Evolutionary conservation across 2,329 filamentous ascomycete species (phyloP).

Genomic region (Calycina herbarum): DNA sequence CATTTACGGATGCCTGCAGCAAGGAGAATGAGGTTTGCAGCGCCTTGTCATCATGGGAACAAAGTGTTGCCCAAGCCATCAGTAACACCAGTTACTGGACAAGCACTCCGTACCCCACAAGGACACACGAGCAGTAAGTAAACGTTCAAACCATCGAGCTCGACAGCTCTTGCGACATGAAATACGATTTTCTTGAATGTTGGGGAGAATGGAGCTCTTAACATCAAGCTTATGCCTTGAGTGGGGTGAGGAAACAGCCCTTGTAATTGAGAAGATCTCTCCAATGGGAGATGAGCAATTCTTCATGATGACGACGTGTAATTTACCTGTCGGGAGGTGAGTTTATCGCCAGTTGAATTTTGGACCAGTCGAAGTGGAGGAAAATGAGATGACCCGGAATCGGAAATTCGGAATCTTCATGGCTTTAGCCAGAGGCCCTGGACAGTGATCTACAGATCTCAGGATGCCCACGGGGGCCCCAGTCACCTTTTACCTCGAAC

Average conservation of each 20-base stretch:
- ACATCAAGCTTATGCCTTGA: conserved; percentile 29
- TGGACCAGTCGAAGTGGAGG: conserved; percentile 5
- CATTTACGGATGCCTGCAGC: conserved; percentile 17
- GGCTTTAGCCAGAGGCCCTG: conserved; percentile 17
- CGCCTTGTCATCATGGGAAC: conserved; percentile 1
- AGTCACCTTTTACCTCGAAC: neutral
- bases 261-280: neutral
- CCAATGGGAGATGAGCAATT: neutral
- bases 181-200: neutral
- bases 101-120: too few relatives aligned
- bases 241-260: conserved; percentile 3
- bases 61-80: conserved; percentile 1
- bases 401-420: conserved; percentile 11
- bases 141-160: too few relatives aligned
- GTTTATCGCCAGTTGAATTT: conserved; percentile 7
- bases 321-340: conserved; percentile 23
- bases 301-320: conserved; percentile 1
- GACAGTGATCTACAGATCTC: conserved; percentile 25
- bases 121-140: too few relatives aligned
- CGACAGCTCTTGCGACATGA: neutral
- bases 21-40: neutral
- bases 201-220: conserved; percentile 20
- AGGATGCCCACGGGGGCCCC: conserved; percentile 13
- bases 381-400: conserved; percentile 4
- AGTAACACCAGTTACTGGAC: neutral